Evolutionary conservation across 2,329 filamentous ascomycete species (phyloP), one percentile per base, ranked within the genome.

Genomic region (Pochonia chlamydosporia): DNA sequence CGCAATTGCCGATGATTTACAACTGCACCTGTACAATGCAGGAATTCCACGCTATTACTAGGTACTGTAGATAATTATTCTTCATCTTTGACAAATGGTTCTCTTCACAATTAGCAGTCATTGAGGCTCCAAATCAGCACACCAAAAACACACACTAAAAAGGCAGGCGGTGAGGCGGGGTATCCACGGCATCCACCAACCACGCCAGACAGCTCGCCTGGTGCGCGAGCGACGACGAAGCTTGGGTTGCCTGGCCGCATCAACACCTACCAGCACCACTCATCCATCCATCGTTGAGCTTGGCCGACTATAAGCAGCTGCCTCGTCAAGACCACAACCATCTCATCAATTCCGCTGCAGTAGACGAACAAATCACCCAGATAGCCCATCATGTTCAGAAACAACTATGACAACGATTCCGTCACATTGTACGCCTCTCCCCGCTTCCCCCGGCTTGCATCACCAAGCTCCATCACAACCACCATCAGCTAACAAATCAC

Each of bases 391-490:
- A 97, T 99, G 93, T 99, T 99, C 76, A 83, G 93, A 74, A 99
- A 99, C 80, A 97, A 97, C 74, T 99, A 99, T 80, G 93, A 99
- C 77, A 99, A 99, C 83, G 93, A 99, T 73, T 95, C 92, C 54
- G 91, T 97, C 74, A 99, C 93, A 74, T 99, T 97, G 90, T 96
- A 79, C 73, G 85, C 72, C 64, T 54, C 45, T 48, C 43, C 43
- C 47, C 13, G 47, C 25, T 13, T n/a, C 24, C 30, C 26, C 25
- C 30, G 25, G 26, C 47, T 16, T 25, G 11, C 24, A 18, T 25
- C 26, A 28, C 33, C 21, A 39, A 8, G 16, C 11, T 13, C 20
- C 14, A 13, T 42, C 13, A 16, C 1, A 28, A 14, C 21, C 43
- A 43, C 52, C 45, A 51, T 49, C 28, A 49, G 53, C 57, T 63